Base-by-base conservation (phyloP, 768 basidiomycete species). In the Trametes gibbosa region DNA sequence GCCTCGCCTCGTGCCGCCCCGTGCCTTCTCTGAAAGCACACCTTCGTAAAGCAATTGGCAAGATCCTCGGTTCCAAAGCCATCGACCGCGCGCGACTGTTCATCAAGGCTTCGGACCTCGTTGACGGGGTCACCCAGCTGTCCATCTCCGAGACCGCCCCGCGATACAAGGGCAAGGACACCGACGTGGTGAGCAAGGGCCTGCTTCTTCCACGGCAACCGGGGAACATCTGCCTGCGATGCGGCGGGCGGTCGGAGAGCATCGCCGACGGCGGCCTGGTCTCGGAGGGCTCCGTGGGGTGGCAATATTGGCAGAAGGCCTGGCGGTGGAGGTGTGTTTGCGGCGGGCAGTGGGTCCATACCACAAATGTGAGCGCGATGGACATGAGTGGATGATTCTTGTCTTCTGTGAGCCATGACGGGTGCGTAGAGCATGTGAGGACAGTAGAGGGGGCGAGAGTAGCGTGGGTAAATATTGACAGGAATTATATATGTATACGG, bases 61-160 rank as follows among this genome's bases (percentile, higher is more conserved):
- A 75, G 42, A 71, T 92, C 25, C 74, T 76, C 3, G 68, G 74
- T 21, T 78, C 84, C 0, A 59, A 76, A 0, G 73, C 82, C n/a
- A 70, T 91, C 39, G 79, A 86, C 72, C 88, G 86, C 65, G 74
- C 88, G 0, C 79, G 77, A 9, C 74, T 92, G 35, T 92, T 91
- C 67, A 80, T 92, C 68, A 90, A 87, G 67, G 79, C 88, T 1
- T 74, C 70, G 10, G 87, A 92, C 62, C 79, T 92, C n/a, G 74
- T 88, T 6, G 86, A 89, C 64, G 85, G 84, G 7, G 70, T 84
- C 21, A 69, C 78, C 12, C 79, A 72, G 35, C 65, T 84, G 37
- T 70, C 73, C 1, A 70, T 76, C 7, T 57, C 76, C 35, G 77
- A 74, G 19, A 40, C 53, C 0, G 34, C 25, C 40, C 39, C 32